Evolutionary conservation across 345 rosid species (phyloP).

Genomic region (Populus euphratica): DNA sequence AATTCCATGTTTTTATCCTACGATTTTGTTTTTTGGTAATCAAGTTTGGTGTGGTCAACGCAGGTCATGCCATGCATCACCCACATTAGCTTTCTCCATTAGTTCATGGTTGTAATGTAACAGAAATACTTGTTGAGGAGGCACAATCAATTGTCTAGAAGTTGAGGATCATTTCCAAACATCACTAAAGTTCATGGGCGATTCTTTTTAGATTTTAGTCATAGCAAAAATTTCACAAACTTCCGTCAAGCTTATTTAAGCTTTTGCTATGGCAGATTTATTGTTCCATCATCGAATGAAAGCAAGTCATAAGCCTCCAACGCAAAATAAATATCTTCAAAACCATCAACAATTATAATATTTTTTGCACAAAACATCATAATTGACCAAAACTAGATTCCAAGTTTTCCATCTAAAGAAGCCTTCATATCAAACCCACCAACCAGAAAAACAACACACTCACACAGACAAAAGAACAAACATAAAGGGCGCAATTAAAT

Average conservation of each 20-base stretch:
- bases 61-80: no score
- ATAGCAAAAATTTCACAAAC: neutral
- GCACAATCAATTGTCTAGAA: no score
- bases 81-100: no score
- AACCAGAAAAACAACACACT: neutral
- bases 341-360: neutral
- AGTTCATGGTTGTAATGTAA: no score
- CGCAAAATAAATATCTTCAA: neutral
- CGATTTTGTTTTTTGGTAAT: no score
- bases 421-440: neutral
- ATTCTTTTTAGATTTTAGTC: no score
- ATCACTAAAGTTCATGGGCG: no score
- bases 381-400: neutral
- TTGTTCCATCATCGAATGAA: neutral
- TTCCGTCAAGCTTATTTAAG: neutral
- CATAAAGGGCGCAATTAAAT: constrained; percentile 24
- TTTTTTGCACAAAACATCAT: neutral
- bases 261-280: neutral
- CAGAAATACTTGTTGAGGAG: no score
- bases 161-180: no score
- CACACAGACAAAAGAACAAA: constrained; percentile 39
- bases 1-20: no score
- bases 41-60: no score
- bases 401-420: neutral
- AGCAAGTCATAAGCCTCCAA: neutral